Evolutionary conservation across 768 basidiomycete species (phyloP), one percentile per base, ranked within the genome.

Genomic region (Mycena kentingensis): DNA sequence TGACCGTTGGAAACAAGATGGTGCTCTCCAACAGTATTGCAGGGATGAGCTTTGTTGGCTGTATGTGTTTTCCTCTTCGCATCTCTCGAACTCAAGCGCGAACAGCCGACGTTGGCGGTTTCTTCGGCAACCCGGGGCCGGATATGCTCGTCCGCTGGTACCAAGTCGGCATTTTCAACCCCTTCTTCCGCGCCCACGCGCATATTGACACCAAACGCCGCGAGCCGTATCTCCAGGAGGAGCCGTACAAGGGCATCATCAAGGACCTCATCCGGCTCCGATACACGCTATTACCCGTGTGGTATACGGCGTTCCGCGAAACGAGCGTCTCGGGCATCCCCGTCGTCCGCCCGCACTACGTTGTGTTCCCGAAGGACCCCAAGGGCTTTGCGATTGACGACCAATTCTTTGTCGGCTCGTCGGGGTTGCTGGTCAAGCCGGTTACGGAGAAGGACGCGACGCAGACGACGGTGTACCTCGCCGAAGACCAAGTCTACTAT

Each of bases 71-170:
- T 24, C 42, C 32, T 41, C 13, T 52, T 34, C 4, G 13, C 27
- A 8, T 39, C 18, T 15, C 8, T 27, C 16, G 38, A 32, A 26
- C 25, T 12, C 25, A 31, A 32, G 39, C 55, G 21, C 29, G 34
- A 46, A 24, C 59, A 98, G 96, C 97, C 55, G 97, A 99, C 63
- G 94, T 98, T 46, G 96, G 97, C 18, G 97, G 97, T 15, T 99
- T 98, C 85, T 98, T 98, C 65, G 95, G 96, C 16, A 95, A 98
- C 69, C 95, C 97, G 0, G 84, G 88, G 38, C 80, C 88, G 0
- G 97, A 98, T 64, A 93, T 98, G 85, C 83, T 99, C 28, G 87
- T 94, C 8, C 80, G 97, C 42, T 99, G 96, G 95, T 98, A 99
- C 61, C 93, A 90, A 73, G 90, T 96, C 44, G 97, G 97, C 22